Conservation (phyloP, 305 asterid genomes). For the Ilex paraguariensis region DNA sequence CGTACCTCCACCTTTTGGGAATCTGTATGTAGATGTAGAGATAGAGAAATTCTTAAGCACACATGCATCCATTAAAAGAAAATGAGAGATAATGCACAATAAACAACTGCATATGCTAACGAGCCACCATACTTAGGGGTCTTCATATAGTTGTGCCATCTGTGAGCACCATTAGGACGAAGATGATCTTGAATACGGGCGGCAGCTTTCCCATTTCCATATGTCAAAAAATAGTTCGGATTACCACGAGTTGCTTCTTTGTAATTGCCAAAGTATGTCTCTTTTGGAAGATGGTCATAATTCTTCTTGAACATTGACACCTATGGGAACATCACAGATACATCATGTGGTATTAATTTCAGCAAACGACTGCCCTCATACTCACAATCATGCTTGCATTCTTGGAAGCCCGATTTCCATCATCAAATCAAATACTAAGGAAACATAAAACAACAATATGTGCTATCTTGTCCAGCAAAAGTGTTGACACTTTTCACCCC, state of each 20-base stretch:
- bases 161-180: slow-evolving; percentile 1
- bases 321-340: neutral
- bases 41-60: neutral
- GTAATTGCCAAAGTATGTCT: slow-evolving; percentile 3
- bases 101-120: neutral
- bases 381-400: too few species aligned
- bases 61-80: neutral
- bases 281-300: slow-evolving; percentile 1
- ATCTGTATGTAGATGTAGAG: too few species aligned
- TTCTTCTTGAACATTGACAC: slow-evolving; percentile 2
- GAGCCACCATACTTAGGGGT: neutral
- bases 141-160: slow-evolving; percentile 2
- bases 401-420: too few species aligned
- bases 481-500: too few species aligned
- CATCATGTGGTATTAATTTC: too few species aligned
- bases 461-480: too few species aligned
- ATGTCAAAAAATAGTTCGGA: slow-evolving; percentile 3
- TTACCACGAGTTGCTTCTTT: neutral
- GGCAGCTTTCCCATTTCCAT: neutral
- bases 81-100: neutral
- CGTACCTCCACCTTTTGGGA: too few species aligned
- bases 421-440: too few species aligned
- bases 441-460: too few species aligned
- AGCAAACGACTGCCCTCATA: too few species aligned
- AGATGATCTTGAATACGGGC: slow-evolving; percentile 2